phyloP scores from a whole-genome alignment of 331 rosid genomes.

The Saraca asoca region DNA sequence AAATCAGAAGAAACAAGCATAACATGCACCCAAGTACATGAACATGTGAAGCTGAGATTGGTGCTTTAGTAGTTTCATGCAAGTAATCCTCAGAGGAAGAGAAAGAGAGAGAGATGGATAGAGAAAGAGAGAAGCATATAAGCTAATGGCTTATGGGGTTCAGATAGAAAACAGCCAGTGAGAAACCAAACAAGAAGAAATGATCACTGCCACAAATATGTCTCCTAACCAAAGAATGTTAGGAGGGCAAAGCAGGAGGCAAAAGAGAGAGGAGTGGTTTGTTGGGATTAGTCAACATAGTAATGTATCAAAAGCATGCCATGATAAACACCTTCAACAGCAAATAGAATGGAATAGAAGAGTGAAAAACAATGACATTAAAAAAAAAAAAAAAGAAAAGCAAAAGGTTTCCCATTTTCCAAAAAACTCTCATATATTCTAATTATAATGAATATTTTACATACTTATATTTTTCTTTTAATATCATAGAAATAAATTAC shows the following conservation, averaged over 20 bases:
- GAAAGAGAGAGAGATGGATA: constrained; percentile 42
- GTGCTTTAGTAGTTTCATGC: constrained; percentile 46
- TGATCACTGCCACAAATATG: constrained; percentile 34
- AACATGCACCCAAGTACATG: constrained; percentile 32
- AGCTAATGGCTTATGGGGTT: constrained; percentile 6
- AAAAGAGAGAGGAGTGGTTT: constrained; percentile 48
- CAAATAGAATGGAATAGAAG: constrained; percentile 35
- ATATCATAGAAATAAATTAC: too few species aligned
- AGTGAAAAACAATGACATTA: not conserved
- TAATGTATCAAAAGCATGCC: constrained; percentile 75
- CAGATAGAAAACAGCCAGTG: constrained; percentile 40
- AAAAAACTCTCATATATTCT: too few species aligned
- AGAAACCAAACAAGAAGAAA: constrained; percentile 46
- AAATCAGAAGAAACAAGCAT: constrained; percentile 33
- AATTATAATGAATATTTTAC: too few species aligned
- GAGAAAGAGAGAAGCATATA: constrained; percentile 20
- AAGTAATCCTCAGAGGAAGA: constrained; percentile 44
- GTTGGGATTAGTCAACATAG: constrained; percentile 91
- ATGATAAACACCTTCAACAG: constrained; percentile 60
- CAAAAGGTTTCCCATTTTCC: not conserved
- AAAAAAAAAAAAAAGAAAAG: constrained; percentile 2
- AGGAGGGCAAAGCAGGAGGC: constrained; percentile 32
- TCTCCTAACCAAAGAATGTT: constrained; percentile 43
- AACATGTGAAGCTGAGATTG: constrained; percentile 41
- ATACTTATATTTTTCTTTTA: too few species aligned